phyloP scores from a whole-genome alignment of 106 monocot genomes.

The Gastrodia elata region DNA sequence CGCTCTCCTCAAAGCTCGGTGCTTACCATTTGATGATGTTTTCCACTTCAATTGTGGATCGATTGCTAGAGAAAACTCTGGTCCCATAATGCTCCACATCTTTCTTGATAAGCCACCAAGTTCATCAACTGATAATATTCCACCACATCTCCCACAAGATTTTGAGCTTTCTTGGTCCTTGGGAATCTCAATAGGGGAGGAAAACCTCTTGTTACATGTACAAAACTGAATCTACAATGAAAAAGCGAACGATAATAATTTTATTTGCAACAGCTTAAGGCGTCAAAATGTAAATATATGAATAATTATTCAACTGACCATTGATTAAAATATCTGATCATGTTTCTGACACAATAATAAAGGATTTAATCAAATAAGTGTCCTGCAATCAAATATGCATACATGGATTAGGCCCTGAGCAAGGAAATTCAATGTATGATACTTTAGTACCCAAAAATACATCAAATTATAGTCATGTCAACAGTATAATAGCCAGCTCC shows the following conservation, averaged over 20 bases:
- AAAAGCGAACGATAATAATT: neutral
- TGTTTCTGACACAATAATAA: conserved; percentile 1
- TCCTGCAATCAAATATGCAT: neutral
- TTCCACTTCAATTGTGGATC: conserved; percentile 67
- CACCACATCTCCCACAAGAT: conserved; percentile 53
- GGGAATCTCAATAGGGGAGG: conserved; percentile 19
- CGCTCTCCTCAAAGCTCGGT: conserved; percentile 57
- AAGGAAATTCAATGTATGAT: neutral
- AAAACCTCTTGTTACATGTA: conserved; percentile 33
- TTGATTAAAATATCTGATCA: conserved; percentile 20
- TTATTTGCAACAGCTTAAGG: neutral
- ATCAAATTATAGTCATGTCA: neutral
- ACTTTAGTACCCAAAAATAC: neutral
- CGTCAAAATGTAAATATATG: neutral
- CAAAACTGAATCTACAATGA: conserved; percentile 44
- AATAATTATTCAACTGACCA: conserved; percentile 28
- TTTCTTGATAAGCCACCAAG: conserved; percentile 26
- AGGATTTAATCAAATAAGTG: neutral
- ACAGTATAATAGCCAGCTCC: neutral
- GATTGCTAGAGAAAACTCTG: conserved; percentile 43
- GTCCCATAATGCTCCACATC: conserved; percentile 38
- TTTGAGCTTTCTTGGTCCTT: conserved; percentile 18
- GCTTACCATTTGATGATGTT: conserved; percentile 38
- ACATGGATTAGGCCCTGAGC: neutral
- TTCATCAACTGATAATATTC: conserved; percentile 26